Conservation (phyloP, 768 basidiomycete species). For the Pleurotus citrinopileatus region DNA sequence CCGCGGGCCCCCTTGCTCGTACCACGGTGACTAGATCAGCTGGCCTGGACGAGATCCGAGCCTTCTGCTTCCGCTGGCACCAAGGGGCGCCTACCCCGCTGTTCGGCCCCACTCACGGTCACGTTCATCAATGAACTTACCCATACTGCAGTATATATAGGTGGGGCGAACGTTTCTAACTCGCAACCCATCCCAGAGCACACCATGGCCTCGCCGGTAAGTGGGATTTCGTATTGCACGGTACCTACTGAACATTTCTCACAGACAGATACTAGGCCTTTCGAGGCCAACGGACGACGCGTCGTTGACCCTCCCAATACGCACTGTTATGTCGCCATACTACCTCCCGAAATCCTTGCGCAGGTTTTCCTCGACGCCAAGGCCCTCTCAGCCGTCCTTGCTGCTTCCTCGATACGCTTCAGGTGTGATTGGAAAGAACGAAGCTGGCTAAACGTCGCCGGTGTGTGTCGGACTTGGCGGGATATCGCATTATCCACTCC, state of each 20-base stretch:
- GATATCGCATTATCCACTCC: not conserved
- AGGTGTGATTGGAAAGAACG: slow-evolving; percentile 6
- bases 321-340: not conserved
- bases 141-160: not conserved
- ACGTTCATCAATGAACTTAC: too few species aligned
- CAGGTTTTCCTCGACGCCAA: not conserved
- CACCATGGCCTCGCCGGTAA: not conserved
- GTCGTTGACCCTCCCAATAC: not conserved
- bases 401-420: not conserved
- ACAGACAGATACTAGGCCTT: too few species aligned
- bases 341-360: not conserved
- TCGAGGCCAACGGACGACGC: not conserved
- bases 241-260: too few species aligned
- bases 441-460: not conserved
- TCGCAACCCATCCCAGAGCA: not conserved
- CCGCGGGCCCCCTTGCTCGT: not conserved
- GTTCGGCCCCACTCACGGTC: not conserved
- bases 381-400: not conserved
- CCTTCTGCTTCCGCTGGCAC: not conserved
- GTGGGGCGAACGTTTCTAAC: not conserved
- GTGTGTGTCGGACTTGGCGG: not conserved
- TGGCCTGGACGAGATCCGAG: not conserved
- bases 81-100: not conserved
- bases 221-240: not conserved
- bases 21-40: not conserved